Conservation (phyloP, 2,329 filamentous ascomycete species). For the Seiridium cupressi region DNA sequence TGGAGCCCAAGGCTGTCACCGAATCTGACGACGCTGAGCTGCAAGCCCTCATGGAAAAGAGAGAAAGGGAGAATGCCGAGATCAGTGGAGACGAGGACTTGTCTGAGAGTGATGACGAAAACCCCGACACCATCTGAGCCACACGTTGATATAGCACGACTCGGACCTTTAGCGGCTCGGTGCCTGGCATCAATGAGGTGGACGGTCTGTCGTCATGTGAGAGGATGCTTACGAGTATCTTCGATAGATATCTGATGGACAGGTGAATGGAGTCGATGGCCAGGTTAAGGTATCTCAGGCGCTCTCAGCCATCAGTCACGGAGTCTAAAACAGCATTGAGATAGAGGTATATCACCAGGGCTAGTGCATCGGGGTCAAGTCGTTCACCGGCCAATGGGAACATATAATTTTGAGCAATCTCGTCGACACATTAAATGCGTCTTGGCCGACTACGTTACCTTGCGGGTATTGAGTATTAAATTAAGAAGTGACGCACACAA, state of each 20-base stretch:
- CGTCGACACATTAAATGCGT: background rate
- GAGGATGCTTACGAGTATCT: background rate
- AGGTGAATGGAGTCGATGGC: background rate
- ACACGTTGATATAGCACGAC: background rate
- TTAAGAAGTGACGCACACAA: too few relatives aligned
- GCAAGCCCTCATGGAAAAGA: constrained; percentile 98
- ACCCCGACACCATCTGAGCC: constrained; percentile 51
- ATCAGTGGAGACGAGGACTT: constrained; percentile 96
- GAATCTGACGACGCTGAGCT: constrained; percentile 97
- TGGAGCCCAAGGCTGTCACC: constrained; percentile 98
- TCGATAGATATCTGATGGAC: background rate
- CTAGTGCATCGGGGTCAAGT: background rate
- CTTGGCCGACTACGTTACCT: too few relatives aligned
- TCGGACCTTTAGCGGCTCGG: background rate
- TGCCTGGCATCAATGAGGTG: background rate
- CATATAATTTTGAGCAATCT: background rate
- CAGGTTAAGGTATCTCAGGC: background rate
- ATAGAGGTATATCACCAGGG: background rate
- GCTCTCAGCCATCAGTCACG: constrained; percentile 5
- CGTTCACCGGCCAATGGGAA: background rate
- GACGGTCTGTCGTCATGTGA: background rate
- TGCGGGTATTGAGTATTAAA: too few relatives aligned
- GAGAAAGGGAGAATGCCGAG: constrained; percentile 95
- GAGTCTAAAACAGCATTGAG: constrained; percentile 6
- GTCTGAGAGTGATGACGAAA: constrained; percentile 91